Evolutionary conservation across 345 rosid genomes (phyloP).

Genomic region (Euphorbia pulcherrima): DNA sequence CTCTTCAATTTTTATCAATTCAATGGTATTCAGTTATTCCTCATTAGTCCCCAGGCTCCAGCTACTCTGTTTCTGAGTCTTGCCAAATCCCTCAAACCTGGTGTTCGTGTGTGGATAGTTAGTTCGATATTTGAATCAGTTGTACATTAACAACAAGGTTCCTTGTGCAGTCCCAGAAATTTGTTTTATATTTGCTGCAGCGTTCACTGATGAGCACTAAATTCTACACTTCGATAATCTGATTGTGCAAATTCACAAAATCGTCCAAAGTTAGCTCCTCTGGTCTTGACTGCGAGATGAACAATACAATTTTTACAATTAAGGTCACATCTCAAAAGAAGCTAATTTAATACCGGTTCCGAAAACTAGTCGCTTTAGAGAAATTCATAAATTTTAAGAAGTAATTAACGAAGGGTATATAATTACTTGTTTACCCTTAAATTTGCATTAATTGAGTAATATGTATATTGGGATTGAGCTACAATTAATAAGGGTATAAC

Average conservation of each 20-base stretch:
- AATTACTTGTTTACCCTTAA: too few relatives aligned
- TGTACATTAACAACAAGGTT: neutral
- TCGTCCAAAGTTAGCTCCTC: conserved; percentile 86
- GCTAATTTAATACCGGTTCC: too few relatives aligned
- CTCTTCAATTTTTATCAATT: neutral
- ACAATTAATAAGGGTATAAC: too few relatives aligned
- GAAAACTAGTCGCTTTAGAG: too few relatives aligned
- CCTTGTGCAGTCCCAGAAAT: neutral
- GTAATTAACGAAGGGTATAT: too few relatives aligned
- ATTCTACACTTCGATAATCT: conserved; percentile 35
- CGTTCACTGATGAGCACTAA: neutral
- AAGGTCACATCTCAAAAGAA: neutral
- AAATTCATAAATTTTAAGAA: too few relatives aligned
- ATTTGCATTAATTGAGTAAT: too few relatives aligned
- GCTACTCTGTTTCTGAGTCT: too few relatives aligned
- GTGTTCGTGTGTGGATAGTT: neutral
- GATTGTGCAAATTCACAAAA: conserved; percentile 76
- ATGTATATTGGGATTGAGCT: too few relatives aligned
- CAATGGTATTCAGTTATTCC: neutral
- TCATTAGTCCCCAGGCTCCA: too few relatives aligned
- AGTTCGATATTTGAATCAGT: neutral
- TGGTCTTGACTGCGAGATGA: conserved; percentile 71
- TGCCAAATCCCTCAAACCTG: neutral
- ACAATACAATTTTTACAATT: neutral
- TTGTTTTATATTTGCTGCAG: neutral